Evolutionary conservation across 2,329 filamentous ascomycete species (phyloP).

Genomic region (Trichoderma sp.): DNA sequence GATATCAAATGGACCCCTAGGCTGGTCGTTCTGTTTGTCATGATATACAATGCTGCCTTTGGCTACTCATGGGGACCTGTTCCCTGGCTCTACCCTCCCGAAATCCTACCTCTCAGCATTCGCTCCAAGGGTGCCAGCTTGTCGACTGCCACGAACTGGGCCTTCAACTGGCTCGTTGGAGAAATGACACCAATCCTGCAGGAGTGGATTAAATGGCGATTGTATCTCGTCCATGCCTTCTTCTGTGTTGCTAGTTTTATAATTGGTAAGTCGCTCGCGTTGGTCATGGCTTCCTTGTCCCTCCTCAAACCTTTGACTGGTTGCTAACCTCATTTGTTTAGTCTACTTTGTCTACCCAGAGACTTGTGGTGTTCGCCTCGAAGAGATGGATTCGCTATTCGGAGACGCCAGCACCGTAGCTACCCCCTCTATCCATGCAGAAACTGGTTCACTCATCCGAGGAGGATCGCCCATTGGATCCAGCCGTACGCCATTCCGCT

Average conservation of each 20-base stretch:
- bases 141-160: constrained; percentile 96
- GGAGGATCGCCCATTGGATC: constrained; percentile 74
- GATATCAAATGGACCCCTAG: constrained; percentile 77
- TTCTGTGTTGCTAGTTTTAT: constrained; percentile 96
- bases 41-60: constrained; percentile 98
- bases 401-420: constrained; percentile 87
- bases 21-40: constrained; percentile 90
- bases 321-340: constrained; percentile 43
- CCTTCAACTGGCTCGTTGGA: constrained; percentile 96
- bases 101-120: constrained; percentile 95
- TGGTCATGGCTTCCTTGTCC: not conserved
- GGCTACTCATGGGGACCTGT: constrained; percentile 96
- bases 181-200: constrained; percentile 94
- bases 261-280: constrained; percentile 72
- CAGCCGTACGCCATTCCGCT: constrained; percentile 57
- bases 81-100: constrained; percentile 97
- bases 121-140: constrained; percentile 95
- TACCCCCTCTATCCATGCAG: constrained; percentile 73
- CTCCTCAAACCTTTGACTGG: not conserved
- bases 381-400: constrained; percentile 95
- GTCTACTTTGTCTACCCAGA: constrained; percentile 98
- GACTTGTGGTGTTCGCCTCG: constrained; percentile 89
- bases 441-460: constrained; percentile 81
- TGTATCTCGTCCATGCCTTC: constrained; percentile 95
- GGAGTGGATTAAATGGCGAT: constrained; percentile 87